Base-by-base conservation (phyloP, 2,329 filamentous ascomycete genomes). In the Trichophyton schoenleinii region DNA sequence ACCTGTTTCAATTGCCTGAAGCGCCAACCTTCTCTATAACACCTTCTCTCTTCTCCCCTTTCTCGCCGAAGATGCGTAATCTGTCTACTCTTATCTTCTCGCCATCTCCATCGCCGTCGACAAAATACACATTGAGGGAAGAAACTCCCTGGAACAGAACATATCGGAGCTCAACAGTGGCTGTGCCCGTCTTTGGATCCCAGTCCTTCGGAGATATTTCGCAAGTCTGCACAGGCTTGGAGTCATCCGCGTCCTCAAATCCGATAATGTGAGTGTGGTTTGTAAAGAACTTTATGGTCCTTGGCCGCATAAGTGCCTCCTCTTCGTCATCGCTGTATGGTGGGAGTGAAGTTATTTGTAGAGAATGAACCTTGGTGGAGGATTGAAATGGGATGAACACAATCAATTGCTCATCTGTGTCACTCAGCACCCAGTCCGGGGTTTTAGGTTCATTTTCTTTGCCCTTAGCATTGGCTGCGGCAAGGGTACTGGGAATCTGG, bases 111-210 rank as follows among this genome's bases (percentile, higher is more conserved):
- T 92, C 88, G 1, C 91, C 91, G 71, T 95, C 87, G 60, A 88
- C 88, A 38, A 99, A 86, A 73, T 96, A 99, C 9, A 99, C 68
- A 18, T 95, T 87, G 68, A 99, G 71, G 64, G 86, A 94, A 63
- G 85, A 87, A 60, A 96, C 88, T 71, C 91, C 95, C 77, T 97
- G 94, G 79, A 97, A 99, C 78, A 96, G 96, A 75, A 99, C 94
- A 70, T 92, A 96, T 13, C 91, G 88, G 68, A 97, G 77, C 52
- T 81, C 76, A 60, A 92, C 77, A 68, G 80, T 88, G 13, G 84
- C 87, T 7, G 89, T 92, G 59, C 85, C 87, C 13, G 88, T 84
- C 52, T 81, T 78, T 58, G 70, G 64, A 73, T 91, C 88, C 92
- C 94, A 99, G 70, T 96, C 89, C 59, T 82, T 80, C 53, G 85